These are phyloP conservation scores for Gastrolobium bilobum DNA, from an alignment of 306 rosid species.

Conservation along the genomic window DNA sequence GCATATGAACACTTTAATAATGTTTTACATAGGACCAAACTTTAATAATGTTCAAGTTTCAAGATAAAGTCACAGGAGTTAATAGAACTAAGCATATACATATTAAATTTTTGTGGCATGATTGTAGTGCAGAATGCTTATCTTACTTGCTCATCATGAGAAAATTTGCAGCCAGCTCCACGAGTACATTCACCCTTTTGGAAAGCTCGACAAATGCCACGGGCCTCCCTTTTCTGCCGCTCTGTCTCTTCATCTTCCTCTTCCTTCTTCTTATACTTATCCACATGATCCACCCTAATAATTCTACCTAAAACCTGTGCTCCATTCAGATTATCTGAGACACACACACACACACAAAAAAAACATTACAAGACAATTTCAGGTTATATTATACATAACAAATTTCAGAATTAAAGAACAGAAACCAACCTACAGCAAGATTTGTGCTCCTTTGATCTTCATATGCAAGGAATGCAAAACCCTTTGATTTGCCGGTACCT, in stretches of 20 bases:
- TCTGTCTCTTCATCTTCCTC: slow-evolving; percentile 93
- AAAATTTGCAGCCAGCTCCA: slow-evolving; percentile 90
- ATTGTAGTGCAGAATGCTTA: not conserved
- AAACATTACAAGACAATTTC: not conserved
- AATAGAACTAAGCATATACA: not conserved
- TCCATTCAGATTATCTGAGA: slow-evolving; percentile 87
- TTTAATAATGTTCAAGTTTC: slow-evolving; percentile 6
- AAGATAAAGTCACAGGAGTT: not conserved
- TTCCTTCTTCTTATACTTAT: slow-evolving; percentile 86
- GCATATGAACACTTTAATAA: slow-evolving; percentile 7
- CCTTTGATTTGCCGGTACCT: slow-evolving; percentile 91
- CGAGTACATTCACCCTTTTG: slow-evolving; percentile 95
- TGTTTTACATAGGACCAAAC: not conserved
- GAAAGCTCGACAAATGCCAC: slow-evolving; percentile 95
- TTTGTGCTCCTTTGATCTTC: slow-evolving; percentile 95
- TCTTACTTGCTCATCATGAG: slow-evolving; percentile 87
- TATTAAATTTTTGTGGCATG: slow-evolving; percentile 8
- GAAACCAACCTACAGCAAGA: slow-evolving; percentile 85
- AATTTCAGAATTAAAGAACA: not conserved
- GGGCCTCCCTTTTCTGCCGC: slow-evolving; percentile 83
- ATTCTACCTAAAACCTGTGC: slow-evolving; percentile 82
- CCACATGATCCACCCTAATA: slow-evolving; percentile 90
- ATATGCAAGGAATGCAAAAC: slow-evolving; percentile 88
- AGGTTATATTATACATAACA: not conserved
- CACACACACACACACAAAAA: no score